These are phyloP conservation scores for Fomitopsis pulvina DNA, from an alignment of 768 basidiomycete genomes.

Conservation along the genomic window DNA sequence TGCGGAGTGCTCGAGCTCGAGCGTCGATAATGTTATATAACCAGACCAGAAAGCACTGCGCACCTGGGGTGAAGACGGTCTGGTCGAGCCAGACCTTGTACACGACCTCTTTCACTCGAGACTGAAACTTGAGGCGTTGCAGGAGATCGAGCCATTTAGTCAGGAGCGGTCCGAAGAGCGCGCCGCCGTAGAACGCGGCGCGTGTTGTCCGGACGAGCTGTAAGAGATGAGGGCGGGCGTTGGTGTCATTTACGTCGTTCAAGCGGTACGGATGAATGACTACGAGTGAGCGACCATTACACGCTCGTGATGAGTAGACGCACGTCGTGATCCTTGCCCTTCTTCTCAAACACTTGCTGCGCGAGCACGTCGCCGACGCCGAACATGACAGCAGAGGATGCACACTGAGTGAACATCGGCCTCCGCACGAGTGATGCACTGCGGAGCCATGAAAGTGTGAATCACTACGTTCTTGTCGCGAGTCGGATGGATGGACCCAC, in stretches of 20 bases:
- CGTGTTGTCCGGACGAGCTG: slow-evolving; percentile 58
- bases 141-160: slow-evolving; percentile 79
- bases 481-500: slow-evolving; percentile 7
- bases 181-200: slow-evolving; percentile 70
- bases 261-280: too few relatives aligned
- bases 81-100: slow-evolving; percentile 81
- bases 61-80: slow-evolving; percentile 65
- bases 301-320: too few relatives aligned
- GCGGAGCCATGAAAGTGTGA: slow-evolving; percentile 12
- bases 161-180: slow-evolving; percentile 73
- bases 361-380: slow-evolving; percentile 77
- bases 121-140: slow-evolving; percentile 62
- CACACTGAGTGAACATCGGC: slow-evolving; percentile 58
- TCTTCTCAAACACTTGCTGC: slow-evolving; percentile 76
- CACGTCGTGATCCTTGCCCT: slow-evolving; percentile 72
- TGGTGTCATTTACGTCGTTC: too few relatives aligned
- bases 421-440: slow-evolving; percentile 56
- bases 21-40: too few relatives aligned
- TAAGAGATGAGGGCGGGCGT: not conserved
- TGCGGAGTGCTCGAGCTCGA: too few relatives aligned
- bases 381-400: slow-evolving; percentile 61
- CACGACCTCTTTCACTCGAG: slow-evolving; percentile 48
- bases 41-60: slow-evolving; percentile 35
- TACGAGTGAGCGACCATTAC: too few relatives aligned
- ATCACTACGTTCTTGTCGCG: slow-evolving; percentile 5